phyloP scores from a whole-genome alignment of 2,329 filamentous ascomycete genomes.

The Penicillium sp. region DNA sequence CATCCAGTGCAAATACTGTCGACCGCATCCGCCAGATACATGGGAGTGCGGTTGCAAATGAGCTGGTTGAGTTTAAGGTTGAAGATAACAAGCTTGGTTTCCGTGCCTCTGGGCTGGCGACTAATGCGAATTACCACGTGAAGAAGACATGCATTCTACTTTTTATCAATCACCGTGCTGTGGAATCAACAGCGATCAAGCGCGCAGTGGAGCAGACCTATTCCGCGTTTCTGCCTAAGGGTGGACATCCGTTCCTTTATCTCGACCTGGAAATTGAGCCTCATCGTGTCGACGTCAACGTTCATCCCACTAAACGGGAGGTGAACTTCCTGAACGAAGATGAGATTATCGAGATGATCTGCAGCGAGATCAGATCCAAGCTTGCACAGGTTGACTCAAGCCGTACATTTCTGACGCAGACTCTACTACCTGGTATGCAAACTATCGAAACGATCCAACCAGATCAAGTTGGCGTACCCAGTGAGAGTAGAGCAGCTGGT shows the following conservation, averaged over 20 bases:
- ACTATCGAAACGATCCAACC: constrained; percentile 43
- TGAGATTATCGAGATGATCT: constrained; percentile 85
- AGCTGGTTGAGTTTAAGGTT: constrained; percentile 73
- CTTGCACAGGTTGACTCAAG: constrained; percentile 88
- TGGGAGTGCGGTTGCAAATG: constrained; percentile 78
- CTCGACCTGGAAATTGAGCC: constrained; percentile 91
- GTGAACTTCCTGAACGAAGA: constrained; percentile 98
- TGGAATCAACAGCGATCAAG: constrained; percentile 84
- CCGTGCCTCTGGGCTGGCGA: constrained; percentile 74
- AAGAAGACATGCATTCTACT: constrained; percentile 84
- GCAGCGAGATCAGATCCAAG: constrained; percentile 71
- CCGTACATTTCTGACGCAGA: constrained; percentile 91
- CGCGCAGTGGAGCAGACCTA: constrained; percentile 92
- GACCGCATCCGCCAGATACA: constrained; percentile 92
- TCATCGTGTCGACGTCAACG: constrained; percentile 88
- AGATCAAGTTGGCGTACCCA: constrained; percentile 22
- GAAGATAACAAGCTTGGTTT: constrained; percentile 79
- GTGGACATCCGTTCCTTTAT: constrained; percentile 90
- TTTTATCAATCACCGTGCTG: constrained; percentile 94
- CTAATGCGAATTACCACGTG: constrained; percentile 90
- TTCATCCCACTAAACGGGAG: constrained; percentile 94
- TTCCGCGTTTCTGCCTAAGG: constrained; percentile 81
- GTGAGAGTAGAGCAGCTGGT: constrained; percentile 35
- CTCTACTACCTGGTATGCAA: constrained; percentile 67
- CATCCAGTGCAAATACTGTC: constrained; percentile 65